Conservation (phyloP, 495 filamentous ascomycete genomes). For the Penicillium paradoxum region DNA sequence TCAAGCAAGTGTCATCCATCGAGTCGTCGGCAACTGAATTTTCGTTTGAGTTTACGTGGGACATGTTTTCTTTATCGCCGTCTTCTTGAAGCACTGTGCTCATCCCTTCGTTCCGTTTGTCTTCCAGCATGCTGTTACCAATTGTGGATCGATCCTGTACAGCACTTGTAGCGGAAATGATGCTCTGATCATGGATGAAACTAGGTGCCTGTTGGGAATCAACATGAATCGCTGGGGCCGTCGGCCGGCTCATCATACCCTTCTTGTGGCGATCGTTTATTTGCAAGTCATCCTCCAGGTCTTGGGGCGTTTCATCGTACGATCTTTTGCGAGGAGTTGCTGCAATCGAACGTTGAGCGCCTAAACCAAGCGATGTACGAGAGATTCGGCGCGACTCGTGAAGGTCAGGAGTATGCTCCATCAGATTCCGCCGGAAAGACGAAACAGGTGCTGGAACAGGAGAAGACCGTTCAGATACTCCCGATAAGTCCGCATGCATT, state of each 20-base stretch:
- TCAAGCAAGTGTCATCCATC: constrained; percentile 79
- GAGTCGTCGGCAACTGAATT: constrained; percentile 29
- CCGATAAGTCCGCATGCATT: not conserved
- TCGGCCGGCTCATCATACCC: constrained; percentile 22
- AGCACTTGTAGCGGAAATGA: constrained; percentile 13
- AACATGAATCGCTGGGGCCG: constrained; percentile 26
- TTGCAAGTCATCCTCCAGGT: constrained; percentile 17
- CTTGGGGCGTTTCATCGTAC: constrained; percentile 36
- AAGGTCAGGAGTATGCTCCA: constrained; percentile 8
- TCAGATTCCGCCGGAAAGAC: not conserved
- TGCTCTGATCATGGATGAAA: constrained; percentile 21
- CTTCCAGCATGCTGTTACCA: constrained; percentile 37
- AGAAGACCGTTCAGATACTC: not conserved
- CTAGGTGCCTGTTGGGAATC: constrained; percentile 31
- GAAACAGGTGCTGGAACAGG: not conserved
- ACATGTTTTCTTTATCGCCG: constrained; percentile 22
- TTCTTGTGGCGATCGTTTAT: constrained; percentile 30
- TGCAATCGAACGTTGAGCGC: not conserved
- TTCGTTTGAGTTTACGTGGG: constrained; percentile 14
- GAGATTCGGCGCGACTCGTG: constrained; percentile 11
- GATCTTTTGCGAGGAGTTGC: constrained; percentile 37
- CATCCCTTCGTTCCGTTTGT: constrained; percentile 42
- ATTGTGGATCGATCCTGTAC: constrained; percentile 21
- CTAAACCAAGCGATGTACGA: constrained; percentile 12
- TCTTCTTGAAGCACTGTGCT: constrained; percentile 37